Conservation (phyloP, 1,284 basidiomycete species). For the Cutaneotrichosporon sp. region DNA sequence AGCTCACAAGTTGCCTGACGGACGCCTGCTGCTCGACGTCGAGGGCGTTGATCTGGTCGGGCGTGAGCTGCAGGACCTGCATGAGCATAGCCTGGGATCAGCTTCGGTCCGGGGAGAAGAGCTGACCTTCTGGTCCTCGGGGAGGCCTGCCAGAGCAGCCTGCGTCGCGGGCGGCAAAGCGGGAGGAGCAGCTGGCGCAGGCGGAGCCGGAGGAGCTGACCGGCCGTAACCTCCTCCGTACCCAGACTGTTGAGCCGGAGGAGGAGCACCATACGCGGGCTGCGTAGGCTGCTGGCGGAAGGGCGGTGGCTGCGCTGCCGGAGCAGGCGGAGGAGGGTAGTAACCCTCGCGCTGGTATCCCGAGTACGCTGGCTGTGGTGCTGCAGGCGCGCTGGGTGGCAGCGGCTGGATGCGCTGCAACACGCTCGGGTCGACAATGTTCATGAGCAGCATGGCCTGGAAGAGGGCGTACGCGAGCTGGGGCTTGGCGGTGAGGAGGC, state of each 20-base stretch:
- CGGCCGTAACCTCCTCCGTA: slow-evolving; percentile 18
- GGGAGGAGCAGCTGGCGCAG: slow-evolving; percentile 28
- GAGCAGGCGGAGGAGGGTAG: slow-evolving; percentile 35
- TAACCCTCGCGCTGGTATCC: slow-evolving; percentile 19
- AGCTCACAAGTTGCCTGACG: slow-evolving; percentile 76
- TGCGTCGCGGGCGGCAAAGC: slow-evolving; percentile 43
- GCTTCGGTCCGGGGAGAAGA: not conserved
- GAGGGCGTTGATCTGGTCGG: slow-evolving; percentile 80
- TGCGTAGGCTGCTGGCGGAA: slow-evolving; percentile 42
- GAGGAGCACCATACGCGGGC: slow-evolving; percentile 16
- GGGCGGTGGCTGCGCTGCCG: slow-evolving; percentile 31
- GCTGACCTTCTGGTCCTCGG: slow-evolving; percentile 53
- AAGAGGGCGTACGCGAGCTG: slow-evolving; percentile 96
- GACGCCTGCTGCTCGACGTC: slow-evolving; percentile 78
- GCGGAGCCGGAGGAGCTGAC: slow-evolving; percentile 28
- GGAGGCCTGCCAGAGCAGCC: slow-evolving; percentile 43
- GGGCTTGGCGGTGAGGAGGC: slow-evolving; percentile 76
- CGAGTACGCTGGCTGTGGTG: not conserved
- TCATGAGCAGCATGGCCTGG: slow-evolving; percentile 90
- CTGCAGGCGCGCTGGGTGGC: slow-evolving; percentile 32
- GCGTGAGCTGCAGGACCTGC: slow-evolving; percentile 81
- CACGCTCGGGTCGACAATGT: slow-evolving; percentile 86
- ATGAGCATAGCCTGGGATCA: slow-evolving; percentile 68
- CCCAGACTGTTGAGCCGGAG: not conserved
- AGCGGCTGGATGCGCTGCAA: slow-evolving; percentile 44